These are phyloP conservation scores for Sclerotiophoma versabilis DNA, from an alignment of 2,329 filamentous ascomycete species.

Conservation along the genomic window DNA sequence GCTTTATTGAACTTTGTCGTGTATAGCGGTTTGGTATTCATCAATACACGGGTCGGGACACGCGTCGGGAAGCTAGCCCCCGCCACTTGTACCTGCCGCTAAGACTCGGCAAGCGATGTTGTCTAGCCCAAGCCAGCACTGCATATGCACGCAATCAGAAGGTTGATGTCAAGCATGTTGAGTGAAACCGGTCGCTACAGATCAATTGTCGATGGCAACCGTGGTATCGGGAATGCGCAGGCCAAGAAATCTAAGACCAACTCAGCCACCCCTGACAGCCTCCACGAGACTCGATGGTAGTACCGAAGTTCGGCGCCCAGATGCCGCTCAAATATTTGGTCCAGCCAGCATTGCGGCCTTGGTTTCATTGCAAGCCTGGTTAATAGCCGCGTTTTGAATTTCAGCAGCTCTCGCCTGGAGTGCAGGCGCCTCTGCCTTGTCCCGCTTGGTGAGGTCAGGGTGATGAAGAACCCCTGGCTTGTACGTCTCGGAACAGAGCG, in stretches of 20 bases:
- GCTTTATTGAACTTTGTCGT: conserved; percentile 9
- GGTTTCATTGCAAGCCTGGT: conserved; percentile 40
- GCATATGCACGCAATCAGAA: conserved; percentile 15
- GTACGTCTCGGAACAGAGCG: conserved; percentile 42
- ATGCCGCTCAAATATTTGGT: conserved; percentile 9
- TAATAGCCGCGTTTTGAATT: conserved; percentile 34
- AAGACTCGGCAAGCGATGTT: conserved; percentile 9
- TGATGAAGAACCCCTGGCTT: conserved; percentile 41
- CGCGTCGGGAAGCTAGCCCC: conserved; percentile 19
- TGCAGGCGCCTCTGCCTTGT: conserved; percentile 29
- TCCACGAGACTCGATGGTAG: conserved; percentile 17
- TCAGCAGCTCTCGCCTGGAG: conserved; percentile 35
- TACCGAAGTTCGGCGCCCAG: conserved; percentile 23
- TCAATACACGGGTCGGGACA: conserved; percentile 4
- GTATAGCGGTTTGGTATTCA: background rate
- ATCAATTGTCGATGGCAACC: background rate
- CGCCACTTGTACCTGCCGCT: conserved; percentile 25
- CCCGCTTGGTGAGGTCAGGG: conserved; percentile 41
- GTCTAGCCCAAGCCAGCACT: conserved; percentile 8
- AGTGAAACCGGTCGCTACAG: conserved; percentile 6
- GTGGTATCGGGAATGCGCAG: conserved; percentile 19
- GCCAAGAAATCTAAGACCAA: conserved; percentile 12
- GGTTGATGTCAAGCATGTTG: background rate
- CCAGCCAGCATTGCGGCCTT: conserved; percentile 34
- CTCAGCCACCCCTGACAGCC: conserved; percentile 21